A percentile compares a stretch with the other conserved stretches of the same genome.
phyloP scores from a whole-genome alignment of 2,329 filamentous ascomycete species.

The Colletotrichum limetticola region DNA sequence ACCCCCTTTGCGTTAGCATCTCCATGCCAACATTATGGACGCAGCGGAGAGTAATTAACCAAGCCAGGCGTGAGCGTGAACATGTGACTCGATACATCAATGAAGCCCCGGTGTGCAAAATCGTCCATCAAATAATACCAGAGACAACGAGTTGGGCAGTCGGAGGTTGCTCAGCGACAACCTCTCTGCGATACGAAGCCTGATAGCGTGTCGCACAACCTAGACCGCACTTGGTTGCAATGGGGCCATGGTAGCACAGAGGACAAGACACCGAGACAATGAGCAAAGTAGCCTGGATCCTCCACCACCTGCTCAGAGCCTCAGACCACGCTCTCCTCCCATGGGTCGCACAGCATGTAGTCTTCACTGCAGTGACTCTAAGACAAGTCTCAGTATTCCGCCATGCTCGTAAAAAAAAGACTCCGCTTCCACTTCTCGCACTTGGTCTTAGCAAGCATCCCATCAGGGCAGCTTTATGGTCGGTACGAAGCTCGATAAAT shows the following conservation, averaged over 20 bases:
- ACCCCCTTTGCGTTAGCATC: constrained; percentile 1
- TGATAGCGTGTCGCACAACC: neutral
- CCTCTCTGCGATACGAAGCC: neutral
- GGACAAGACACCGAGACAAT: neutral
- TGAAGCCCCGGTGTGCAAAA: neutral
- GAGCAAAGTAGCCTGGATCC: neutral
- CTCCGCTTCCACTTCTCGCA: no score
- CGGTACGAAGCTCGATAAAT: no score
- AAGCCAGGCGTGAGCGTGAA: no score
- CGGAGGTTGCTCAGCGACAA: constrained; percentile 19
- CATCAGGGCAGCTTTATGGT: no score
- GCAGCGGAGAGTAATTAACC: neutral
- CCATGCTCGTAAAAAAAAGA: no score
- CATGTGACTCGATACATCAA: neutral
- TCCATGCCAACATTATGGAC: neutral
- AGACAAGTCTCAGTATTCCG: constrained; percentile 17
- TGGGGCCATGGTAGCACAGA: neutral
- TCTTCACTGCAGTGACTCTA: neutral
- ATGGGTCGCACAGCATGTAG: neutral
- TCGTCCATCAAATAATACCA: neutral
- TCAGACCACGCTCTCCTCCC: neutral
- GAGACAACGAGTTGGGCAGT: neutral
- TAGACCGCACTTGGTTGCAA: neutral
- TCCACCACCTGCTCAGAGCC: neutral
- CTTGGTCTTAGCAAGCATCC: no score